phyloP scores from a whole-genome alignment of 2,329 filamentous ascomycete species.

The Penicillium aurantiogriseum region DNA sequence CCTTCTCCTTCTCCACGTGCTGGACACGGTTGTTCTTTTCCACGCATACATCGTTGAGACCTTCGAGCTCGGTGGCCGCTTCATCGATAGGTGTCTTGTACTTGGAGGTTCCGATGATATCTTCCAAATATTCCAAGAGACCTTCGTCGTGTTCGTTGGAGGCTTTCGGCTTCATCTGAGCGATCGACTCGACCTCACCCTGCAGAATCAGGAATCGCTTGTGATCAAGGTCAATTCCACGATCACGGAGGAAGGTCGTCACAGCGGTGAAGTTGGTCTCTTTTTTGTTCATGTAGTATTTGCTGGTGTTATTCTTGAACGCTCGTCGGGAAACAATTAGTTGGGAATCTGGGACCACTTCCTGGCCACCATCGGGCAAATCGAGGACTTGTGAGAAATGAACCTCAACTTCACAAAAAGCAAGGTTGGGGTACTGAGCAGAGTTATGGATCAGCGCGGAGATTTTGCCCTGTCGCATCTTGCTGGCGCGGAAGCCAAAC shows the following conservation, averaged over 20 bases:
- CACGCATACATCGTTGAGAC: slow-evolving; percentile 87
- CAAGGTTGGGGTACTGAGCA: slow-evolving; percentile 77
- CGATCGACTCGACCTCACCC: slow-evolving; percentile 97
- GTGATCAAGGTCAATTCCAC: slow-evolving; percentile 93
- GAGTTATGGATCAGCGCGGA: slow-evolving; percentile 98
- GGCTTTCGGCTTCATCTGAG: slow-evolving; percentile 98
- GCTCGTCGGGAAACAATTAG: slow-evolving; percentile 86
- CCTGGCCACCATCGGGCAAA: slow-evolving; percentile 69
- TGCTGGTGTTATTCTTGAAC: slow-evolving; percentile 97
- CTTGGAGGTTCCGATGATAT: slow-evolving; percentile 97
- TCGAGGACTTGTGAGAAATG: slow-evolving; percentile 96
- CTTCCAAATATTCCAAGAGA: slow-evolving; percentile 91
- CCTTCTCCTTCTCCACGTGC: slow-evolving; percentile 97
- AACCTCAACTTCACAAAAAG: slow-evolving; percentile 92
- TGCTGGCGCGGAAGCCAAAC: slow-evolving; percentile 98
- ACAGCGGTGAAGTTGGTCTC: slow-evolving; percentile 91
- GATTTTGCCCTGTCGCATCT: slow-evolving; percentile 98
- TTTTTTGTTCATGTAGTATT: slow-evolving; percentile 92
- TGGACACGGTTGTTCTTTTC: slow-evolving; percentile 96
- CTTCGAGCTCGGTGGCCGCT: slow-evolving; percentile 83
- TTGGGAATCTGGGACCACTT: slow-evolving; percentile 78
- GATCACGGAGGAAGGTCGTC: slow-evolving; percentile 78
- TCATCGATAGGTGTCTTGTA: slow-evolving; percentile 98
- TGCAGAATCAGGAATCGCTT: slow-evolving; percentile 97
- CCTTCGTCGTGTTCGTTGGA: slow-evolving; percentile 94